Evolutionary conservation across 2,329 filamentous ascomycete genomes (phyloP).

Genomic region (Drechslera avenae): DNA sequence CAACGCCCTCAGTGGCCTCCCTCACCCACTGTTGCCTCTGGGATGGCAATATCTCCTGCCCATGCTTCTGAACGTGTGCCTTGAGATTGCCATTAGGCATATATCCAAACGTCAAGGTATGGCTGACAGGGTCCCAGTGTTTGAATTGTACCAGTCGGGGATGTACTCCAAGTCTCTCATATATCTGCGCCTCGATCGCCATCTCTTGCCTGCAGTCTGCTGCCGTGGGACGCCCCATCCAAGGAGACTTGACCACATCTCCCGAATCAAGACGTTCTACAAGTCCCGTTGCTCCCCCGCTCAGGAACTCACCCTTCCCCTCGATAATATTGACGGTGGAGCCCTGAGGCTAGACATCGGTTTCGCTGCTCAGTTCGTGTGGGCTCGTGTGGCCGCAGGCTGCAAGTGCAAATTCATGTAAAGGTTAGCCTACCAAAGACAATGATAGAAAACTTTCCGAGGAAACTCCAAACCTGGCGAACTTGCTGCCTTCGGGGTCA

Average conservation of each 20-base stretch:
- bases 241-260: not conserved
- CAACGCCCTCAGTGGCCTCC: slow-evolving; percentile 4
- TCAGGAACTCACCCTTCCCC: not conserved
- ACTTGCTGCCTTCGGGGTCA: not conserved
- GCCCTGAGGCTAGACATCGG: not conserved
- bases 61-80: slow-evolving; percentile 1
- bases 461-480: not conserved
- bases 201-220: not conserved
- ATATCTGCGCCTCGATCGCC: not conserved
- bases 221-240: not conserved
- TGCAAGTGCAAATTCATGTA: not conserved
- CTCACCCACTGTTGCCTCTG: slow-evolving; percentile 7
- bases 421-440: not conserved
- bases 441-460: not conserved
- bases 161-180: not conserved
- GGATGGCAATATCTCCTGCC: slow-evolving; percentile 1
- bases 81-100: slow-evolving; percentile 10
- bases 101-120: slow-evolving; percentile 8
- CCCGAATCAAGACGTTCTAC: not conserved
- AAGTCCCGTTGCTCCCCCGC: not conserved
- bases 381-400: not conserved
- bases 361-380: not conserved
- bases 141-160: not conserved
- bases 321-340: not conserved
- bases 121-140: not conserved